Evolutionary conservation across 192 early-diverging fungal species (phyloP).

Genomic region (Coemansia asiatica): DNA sequence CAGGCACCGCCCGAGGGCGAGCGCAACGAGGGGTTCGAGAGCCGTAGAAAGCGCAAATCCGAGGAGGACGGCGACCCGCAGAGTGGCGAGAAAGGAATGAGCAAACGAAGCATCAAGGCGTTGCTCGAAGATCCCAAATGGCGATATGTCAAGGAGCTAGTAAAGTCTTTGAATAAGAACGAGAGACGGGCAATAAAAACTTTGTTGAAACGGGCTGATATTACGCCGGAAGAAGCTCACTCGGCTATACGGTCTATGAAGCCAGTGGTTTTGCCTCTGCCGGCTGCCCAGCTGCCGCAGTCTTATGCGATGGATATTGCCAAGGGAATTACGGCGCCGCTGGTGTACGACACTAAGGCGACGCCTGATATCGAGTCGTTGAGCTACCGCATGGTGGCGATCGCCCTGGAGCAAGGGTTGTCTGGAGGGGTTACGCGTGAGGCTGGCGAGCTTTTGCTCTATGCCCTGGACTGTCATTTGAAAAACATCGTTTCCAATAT

Average conservation of each 20-base stretch:
- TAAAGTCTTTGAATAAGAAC: slow-evolving; percentile 66
- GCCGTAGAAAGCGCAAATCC: slow-evolving; percentile 36
- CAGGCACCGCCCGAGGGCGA: slow-evolving; percentile 64
- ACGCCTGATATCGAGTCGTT: slow-evolving; percentile 66
- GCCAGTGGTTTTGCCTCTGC: slow-evolving; percentile 54
- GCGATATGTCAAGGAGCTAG: slow-evolving; percentile 66
- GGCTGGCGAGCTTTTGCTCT: slow-evolving; percentile 63
- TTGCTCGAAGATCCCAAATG: slow-evolving; percentile 54
- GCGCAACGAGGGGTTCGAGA: slow-evolving; percentile 59
- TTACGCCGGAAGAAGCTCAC: slow-evolving; percentile 42
- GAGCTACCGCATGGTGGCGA: slow-evolving; percentile 65
- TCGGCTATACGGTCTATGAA: slow-evolving; percentile 43
- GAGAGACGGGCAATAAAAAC: slow-evolving; percentile 68
- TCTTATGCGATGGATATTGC: slow-evolving; percentile 62
- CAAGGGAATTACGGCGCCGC: slow-evolving; percentile 65
- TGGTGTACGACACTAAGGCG: slow-evolving; percentile 67
- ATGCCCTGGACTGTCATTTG: slow-evolving; percentile 70
- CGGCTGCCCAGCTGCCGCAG: slow-evolving; percentile 54
- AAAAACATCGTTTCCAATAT: slow-evolving; percentile 67
- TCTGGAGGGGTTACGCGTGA: slow-evolving; percentile 64
- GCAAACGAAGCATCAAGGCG: slow-evolving; percentile 56
- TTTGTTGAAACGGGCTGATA: slow-evolving; percentile 56
- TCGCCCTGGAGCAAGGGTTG: slow-evolving; percentile 68
- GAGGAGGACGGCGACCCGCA: slow-evolving; percentile 17
- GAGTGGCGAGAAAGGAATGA: slow-evolving; percentile 32